These are phyloP conservation scores for Ascochyta pisi DNA, from an alignment of 2,329 filamentous ascomycete genomes.

Conservation along the genomic window DNA sequence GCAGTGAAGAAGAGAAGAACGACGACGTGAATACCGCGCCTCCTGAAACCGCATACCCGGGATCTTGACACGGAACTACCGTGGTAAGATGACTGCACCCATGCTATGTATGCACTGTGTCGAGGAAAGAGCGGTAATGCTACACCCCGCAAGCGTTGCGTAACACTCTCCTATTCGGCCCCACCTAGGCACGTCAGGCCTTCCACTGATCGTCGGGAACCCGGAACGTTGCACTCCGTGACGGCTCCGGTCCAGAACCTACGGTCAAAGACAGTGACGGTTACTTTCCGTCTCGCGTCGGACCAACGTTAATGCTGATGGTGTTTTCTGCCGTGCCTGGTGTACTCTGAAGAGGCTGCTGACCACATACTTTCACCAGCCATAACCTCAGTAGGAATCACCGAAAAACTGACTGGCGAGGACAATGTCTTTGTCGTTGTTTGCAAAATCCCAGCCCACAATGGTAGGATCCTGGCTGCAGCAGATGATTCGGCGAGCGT, in stretches of 20 bases:
- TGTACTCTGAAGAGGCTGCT: background rate
- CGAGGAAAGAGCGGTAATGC: too few species aligned
- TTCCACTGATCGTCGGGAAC: constrained; percentile 1
- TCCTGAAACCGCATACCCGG: too few species aligned
- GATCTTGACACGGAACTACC: too few species aligned
- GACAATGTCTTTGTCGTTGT: constrained; percentile 79
- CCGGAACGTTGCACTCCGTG: constrained; percentile 4
- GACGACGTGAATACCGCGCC: too few species aligned
- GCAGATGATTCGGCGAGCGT: constrained; percentile 90
- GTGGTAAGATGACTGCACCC: too few species aligned
- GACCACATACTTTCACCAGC: background rate
- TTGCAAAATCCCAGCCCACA: constrained; percentile 97
- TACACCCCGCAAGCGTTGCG: background rate
- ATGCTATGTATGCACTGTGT: too few species aligned
- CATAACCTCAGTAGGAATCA: constrained; percentile 39
- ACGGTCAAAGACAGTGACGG: background rate
- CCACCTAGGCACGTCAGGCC: background rate
- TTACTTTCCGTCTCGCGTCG: background rate
- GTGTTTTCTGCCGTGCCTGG: background rate
- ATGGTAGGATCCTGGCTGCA: constrained; percentile 91
- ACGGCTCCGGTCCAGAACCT: constrained; percentile 1
- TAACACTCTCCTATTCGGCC: background rate
- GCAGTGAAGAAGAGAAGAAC: too few species aligned
- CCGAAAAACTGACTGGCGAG: constrained; percentile 81
- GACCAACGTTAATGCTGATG: background rate